These are phyloP conservation scores for Nelumbo lutea DNA, from an alignment of 164 flowering plant species.

Conservation along the genomic window DNA sequence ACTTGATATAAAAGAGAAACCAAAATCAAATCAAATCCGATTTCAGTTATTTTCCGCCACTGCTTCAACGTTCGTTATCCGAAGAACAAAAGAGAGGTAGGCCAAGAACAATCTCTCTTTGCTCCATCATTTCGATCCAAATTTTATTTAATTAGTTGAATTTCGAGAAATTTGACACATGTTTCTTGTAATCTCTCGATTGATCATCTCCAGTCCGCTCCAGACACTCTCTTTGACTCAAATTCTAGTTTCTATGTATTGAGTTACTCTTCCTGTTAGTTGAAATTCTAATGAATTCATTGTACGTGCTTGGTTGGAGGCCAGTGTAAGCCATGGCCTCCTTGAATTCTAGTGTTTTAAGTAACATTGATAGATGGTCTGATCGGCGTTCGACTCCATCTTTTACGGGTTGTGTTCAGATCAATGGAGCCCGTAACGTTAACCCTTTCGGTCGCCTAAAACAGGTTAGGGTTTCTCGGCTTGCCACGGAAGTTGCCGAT, in stretches of 20 bases:
- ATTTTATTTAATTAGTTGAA: neutral
- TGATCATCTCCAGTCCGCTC: neutral
- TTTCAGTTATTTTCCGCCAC: slow-evolving; percentile 19
- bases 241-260: neutral
- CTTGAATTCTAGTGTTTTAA: slow-evolving; percentile 23
- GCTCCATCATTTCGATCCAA: neutral
- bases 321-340: slow-evolving; percentile 34
- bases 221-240: neutral
- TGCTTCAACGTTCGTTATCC: slow-evolving; percentile 22
- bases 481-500: slow-evolving; percentile 12
- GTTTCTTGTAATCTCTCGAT: neutral
- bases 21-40: slow-evolving; percentile 2
- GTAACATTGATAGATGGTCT: slow-evolving; percentile 11
- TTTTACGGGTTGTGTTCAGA: slow-evolving; percentile 21
- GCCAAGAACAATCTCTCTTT: neutral
- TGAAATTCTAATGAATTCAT: neutral
- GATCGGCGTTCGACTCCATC: slow-evolving; percentile 12
- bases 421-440: slow-evolving; percentile 12
- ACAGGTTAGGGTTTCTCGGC: slow-evolving; percentile 20
- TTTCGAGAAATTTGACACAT: neutral
- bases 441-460: slow-evolving; percentile 24
- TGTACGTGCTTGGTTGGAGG: neutral
- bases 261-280: neutral
- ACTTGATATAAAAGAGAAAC: no score
- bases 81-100: neutral